phyloP scores from a whole-genome alignment of 805 yeast species.

The Metschnikowia kofuensis region DNA sequence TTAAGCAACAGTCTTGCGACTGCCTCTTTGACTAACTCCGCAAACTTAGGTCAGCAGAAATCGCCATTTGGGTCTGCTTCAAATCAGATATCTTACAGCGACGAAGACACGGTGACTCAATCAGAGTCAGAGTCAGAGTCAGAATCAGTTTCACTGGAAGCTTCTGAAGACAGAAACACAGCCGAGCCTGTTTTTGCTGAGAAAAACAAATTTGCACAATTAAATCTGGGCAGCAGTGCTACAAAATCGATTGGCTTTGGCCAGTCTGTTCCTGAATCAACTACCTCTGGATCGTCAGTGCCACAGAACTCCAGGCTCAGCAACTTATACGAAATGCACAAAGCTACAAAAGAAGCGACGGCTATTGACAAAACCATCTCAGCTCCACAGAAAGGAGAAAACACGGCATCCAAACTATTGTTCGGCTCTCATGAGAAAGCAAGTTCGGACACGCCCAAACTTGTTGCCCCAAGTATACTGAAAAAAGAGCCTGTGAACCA shows the following conservation, averaged over 20 bases:
- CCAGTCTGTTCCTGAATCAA: background rate
- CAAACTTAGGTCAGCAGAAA: background rate
- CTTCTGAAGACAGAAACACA: background rate
- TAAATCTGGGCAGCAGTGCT: background rate
- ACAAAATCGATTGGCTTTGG: background rate
- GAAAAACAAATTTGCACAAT: background rate
- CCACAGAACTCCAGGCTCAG: background rate
- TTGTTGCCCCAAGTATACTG: too few species aligned
- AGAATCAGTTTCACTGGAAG: background rate
- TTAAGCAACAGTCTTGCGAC: background rate
- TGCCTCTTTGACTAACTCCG: background rate
- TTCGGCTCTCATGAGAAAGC: too few species aligned
- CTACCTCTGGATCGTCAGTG: background rate
- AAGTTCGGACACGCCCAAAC: too few species aligned
- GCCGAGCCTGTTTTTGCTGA: background rate
- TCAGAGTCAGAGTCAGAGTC: constrained; percentile 4
- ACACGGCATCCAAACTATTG: background rate
- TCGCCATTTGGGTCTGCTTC: background rate
- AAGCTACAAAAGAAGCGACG: background rate
- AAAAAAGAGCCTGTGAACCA: too few species aligned
- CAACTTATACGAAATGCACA: background rate
- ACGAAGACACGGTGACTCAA: constrained; percentile 1
- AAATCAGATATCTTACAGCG: constrained; percentile 4
- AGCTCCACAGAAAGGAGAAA: background rate
- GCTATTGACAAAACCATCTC: background rate